Evolutionary conservation across 805 yeast species (phyloP).

Genomic region (Candida chilensis): DNA sequence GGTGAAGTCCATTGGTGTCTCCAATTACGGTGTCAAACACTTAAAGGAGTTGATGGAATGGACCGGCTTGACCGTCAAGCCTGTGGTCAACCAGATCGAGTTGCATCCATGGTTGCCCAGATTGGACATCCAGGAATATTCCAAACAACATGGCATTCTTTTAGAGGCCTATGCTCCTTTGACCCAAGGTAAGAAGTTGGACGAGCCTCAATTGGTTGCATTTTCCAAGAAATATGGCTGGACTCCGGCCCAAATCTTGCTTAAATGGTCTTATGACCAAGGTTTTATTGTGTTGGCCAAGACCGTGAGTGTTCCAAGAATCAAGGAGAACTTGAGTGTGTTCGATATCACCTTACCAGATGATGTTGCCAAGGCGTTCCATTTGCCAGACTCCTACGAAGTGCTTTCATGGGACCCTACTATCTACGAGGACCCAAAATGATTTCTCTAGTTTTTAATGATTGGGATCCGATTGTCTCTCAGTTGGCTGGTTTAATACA

Average conservation of each 20-base stretch:
- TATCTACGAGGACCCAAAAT: too few species aligned
- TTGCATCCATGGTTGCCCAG: constrained; percentile 41
- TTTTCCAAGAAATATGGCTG: constrained; percentile 17
- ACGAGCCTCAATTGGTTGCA: constrained; percentile 26
- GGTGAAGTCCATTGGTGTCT: constrained; percentile 25
- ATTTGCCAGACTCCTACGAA: too few species aligned
- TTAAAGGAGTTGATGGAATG: constrained; percentile 22
- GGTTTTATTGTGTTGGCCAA: constrained; percentile 26
- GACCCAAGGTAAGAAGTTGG: constrained; percentile 40
- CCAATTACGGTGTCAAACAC: constrained; percentile 26
- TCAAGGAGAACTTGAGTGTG: constrained; percentile 29
- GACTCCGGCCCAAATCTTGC: constrained; percentile 19
- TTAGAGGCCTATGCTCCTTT: constrained; percentile 61
- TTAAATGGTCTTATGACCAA: constrained; percentile 29
- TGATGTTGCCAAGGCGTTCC: constrained; percentile 23
- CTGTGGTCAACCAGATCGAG: constrained; percentile 30
- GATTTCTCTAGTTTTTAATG: too few species aligned
- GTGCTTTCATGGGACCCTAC: too few species aligned
- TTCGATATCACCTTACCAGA: constrained; percentile 29
- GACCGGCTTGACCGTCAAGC: constrained; percentile 16
- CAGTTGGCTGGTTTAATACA: too few species aligned
- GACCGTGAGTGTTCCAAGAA: constrained; percentile 20
- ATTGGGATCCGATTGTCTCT: too few species aligned
- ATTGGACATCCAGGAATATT: constrained; percentile 27
- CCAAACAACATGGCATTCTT: constrained; percentile 32